A percentile compares a stretch with the other conserved stretches of the same genome.
Evolutionary conservation across 441 rosid genomes (phyloP).

Genomic region (Erodium trifolium): DNA sequence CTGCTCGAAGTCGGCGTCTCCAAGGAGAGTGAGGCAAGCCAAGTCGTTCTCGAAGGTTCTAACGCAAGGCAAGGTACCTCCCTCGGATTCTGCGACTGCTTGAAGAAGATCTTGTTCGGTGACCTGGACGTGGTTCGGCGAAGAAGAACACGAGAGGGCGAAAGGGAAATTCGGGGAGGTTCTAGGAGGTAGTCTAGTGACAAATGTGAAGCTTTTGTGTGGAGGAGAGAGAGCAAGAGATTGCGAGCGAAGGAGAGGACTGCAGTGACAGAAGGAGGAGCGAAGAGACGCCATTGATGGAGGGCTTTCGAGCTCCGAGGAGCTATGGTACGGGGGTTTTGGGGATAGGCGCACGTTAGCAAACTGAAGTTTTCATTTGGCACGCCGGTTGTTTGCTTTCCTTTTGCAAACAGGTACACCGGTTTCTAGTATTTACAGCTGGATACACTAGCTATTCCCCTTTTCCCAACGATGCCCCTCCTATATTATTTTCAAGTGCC

Average conservation of each 20-base stretch:
- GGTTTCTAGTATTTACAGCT: no score
- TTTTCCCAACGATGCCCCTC: no score
- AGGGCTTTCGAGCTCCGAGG: no score
- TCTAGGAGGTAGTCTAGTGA: conserved; percentile 20
- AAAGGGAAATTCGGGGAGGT: conserved; percentile 18
- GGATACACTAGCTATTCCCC: no score
- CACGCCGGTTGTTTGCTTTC: no score
- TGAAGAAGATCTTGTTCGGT: conserved; percentile 53
- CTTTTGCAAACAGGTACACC: no score
- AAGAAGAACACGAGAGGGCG: conserved; percentile 23
- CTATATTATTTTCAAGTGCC: no score
- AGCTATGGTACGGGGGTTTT: no score
- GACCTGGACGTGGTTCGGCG: conserved; percentile 28
- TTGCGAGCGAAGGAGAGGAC: conserved; percentile 11
- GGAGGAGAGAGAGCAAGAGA: conserved; percentile 15
- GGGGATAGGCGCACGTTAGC: no score
- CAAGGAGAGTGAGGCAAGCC: conserved; percentile 62
- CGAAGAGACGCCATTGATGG: conserved; percentile 36
- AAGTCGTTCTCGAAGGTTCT: conserved; percentile 68
- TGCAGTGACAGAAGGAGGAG: conserved; percentile 17
- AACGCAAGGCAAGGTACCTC: conserved; percentile 55
- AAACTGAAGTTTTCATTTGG: no score
- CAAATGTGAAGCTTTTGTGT: conserved; percentile 18
- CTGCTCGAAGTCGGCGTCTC: conserved; percentile 61
- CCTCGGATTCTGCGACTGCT: conserved; percentile 52